Percentiles rank a stretch among this genome's conserved stretches.
Conservation (phyloP, 2,329 filamentous ascomycete species). For the Cladophialophora psammophila region DNA sequence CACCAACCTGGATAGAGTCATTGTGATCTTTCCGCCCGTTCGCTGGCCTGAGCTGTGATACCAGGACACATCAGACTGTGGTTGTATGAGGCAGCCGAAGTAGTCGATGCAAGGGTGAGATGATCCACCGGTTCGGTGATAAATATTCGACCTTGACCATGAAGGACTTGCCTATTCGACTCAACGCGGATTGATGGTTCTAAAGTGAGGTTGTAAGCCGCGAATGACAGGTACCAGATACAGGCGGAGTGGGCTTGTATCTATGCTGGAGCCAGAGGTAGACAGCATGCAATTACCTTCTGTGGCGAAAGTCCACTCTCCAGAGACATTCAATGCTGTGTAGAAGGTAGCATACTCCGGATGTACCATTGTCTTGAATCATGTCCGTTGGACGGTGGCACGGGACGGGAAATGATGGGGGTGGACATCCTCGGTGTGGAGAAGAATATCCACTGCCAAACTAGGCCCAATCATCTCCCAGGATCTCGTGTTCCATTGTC, state of each 20-base stretch:
- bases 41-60: no score
- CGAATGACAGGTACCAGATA: not conserved
- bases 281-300: conserved; percentile 14
- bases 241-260: not conserved
- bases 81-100: not conserved
- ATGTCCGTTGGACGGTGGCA: not conserved
- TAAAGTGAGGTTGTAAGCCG: not conserved
- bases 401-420: conserved; percentile 18
- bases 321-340: not conserved
- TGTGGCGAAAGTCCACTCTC: conserved; percentile 10
- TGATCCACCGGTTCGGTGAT: conserved; percentile 13
- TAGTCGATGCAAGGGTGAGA: not conserved
- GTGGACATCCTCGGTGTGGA: conserved; percentile 22
- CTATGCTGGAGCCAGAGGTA: conserved; percentile 1
- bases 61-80: not conserved
- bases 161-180: not conserved
- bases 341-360: not conserved
- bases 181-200: not conserved
- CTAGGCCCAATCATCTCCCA: conserved; percentile 21
- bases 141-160: conserved; percentile 14
- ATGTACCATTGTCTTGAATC: conserved; percentile 5
- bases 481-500: conserved; percentile 31
- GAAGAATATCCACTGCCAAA: conserved; percentile 17
- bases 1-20: no score
- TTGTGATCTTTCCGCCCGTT: no score